Evolutionary conservation across 75 land plant genomes (phyloP).

Genomic region (Isoetes taiwanensis): DNA sequence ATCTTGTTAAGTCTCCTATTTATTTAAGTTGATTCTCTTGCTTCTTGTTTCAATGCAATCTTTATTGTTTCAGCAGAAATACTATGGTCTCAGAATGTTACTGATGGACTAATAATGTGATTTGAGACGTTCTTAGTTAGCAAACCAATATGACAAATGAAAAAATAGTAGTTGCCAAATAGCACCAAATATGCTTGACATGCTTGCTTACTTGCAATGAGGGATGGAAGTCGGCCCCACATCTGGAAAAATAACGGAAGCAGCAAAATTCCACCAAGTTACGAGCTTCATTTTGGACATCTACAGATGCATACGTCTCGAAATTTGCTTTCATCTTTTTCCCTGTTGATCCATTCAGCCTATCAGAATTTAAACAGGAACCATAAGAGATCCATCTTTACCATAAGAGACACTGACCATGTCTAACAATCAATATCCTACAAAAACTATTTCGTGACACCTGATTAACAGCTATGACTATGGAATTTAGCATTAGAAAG

Average conservation of each 20-base stretch:
- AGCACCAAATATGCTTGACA: too few species aligned
- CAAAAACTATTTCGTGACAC: neutral
- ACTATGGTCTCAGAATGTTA: too few species aligned
- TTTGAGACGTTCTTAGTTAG: too few species aligned
- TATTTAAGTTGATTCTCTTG: too few species aligned
- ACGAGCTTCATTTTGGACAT: constrained; percentile 44
- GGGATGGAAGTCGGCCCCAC: constrained; percentile 51
- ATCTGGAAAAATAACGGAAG: constrained; percentile 62
- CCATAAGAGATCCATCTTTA: neutral
- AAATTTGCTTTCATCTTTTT: constrained; percentile 73
- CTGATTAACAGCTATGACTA: neutral
- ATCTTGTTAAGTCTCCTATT: too few species aligned
- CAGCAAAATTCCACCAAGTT: constrained; percentile 79
- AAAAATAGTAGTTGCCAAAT: too few species aligned
- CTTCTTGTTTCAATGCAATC: too few species aligned
- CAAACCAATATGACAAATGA: too few species aligned
- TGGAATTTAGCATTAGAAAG: neutral
- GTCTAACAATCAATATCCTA: neutral
- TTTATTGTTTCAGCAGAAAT: too few species aligned
- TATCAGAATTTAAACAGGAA: constrained; percentile 12
- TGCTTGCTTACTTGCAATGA: constrained; percentile 71
- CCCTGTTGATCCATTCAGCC: constrained; percentile 82
- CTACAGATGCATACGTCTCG: constrained; percentile 47
- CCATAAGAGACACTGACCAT: neutral
- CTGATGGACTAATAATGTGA: too few species aligned